A percentile compares a stretch with the other conserved stretches of the same genome.
Conservation (phyloP, 1,284 basidiomycete species). For the Ustilago trichophora region DNA sequence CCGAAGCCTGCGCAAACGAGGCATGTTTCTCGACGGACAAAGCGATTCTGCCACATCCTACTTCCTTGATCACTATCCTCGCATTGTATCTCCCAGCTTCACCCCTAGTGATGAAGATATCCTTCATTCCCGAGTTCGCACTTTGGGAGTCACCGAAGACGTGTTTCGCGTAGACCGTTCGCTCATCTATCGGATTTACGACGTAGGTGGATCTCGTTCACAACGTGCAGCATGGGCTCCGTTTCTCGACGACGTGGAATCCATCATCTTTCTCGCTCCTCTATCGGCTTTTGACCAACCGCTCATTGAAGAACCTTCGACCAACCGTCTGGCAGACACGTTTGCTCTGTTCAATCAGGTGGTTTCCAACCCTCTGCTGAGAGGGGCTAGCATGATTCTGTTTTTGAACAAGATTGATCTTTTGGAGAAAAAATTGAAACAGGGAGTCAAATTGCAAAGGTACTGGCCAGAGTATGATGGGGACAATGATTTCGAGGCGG, state of each 20-base stretch:
- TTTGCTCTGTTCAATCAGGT: conserved; percentile 42
- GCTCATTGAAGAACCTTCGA: conserved; percentile 34
- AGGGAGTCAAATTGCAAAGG: conserved; percentile 8
- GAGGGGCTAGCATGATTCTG: conserved; percentile 37
- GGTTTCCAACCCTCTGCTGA: conserved; percentile 32
- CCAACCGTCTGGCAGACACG: conserved; percentile 45
- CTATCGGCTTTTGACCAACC: conserved; percentile 54
- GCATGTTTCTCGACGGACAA: conserved; percentile 17
- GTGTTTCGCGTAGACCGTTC: conserved; percentile 33
- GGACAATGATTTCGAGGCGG: conserved; percentile 47
- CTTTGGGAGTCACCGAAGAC: conserved; percentile 47
- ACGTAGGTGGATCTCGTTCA: conserved; percentile 45
- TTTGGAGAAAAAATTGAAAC: conserved; percentile 33
- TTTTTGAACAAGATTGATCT: conserved; percentile 60
- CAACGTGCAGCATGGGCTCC: conserved; percentile 48
- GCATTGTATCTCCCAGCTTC: conserved; percentile 21
- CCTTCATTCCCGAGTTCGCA: conserved; percentile 54
- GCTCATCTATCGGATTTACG: conserved; percentile 45
- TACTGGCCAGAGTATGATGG: conserved; percentile 44
- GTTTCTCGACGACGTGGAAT: conserved; percentile 42
- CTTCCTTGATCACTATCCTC: conserved; percentile 41
- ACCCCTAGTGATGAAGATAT: conserved; percentile 50
- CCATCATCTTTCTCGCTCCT: conserved; percentile 55
- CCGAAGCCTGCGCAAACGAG: conserved; percentile 21
- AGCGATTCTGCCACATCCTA: conserved; percentile 24